Base-by-base conservation (phyloP, 2,329 filamentous ascomycete genomes). In the Fonsecaea nubica region DNA sequence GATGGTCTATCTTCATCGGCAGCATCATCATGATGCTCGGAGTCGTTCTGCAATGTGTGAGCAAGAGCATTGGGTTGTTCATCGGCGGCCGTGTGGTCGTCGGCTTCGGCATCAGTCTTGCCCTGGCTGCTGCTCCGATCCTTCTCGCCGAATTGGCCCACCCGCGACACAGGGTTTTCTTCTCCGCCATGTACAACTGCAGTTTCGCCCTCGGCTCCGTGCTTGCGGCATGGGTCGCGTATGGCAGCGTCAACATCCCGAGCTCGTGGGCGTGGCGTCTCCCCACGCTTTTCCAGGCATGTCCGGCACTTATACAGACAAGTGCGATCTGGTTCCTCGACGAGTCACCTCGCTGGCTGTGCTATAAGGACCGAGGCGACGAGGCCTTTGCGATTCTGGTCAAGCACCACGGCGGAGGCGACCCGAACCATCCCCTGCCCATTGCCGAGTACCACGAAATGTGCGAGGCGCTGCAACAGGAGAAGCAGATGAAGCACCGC, bases 81-180 rank as follows among this genome's bases (percentile, higher is more conserved):
- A 81, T 87, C 72, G 84, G 80, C 15, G 87, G 86, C 48, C 83
- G 87, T 50, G 86, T 88, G 71, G 76, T 89, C 55, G 82, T 89
- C 33, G 89, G 89, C 65, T 90, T 91, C 72, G 89, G 89, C 58
- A 76, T 77, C 57, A 78, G 78, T 60, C 77, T 83, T 67, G 77
- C 80, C 7, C 73, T 76, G 18, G 74, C 75, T n/a, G 74, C 78
- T 9, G 75, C 76, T 8, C 76, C 76, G 18, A 66, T 78, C 4
- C 72, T 81, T 35, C 76, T 81, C 53, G 76, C 79, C 7, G 82
- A 84, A 72, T 72, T 84, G 55, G 78, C 77, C 7, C 80, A 84
- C 69, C 82, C 82, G 53, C 80, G 81, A 65, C 81, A 84, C 69
- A 78, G 82, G 65, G 81, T 78, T 25, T 77, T 77, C 40, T 79